Evolutionary conservation across 768 basidiomycete species (phyloP).

Genomic region (Lentinus tigrinus): DNA sequence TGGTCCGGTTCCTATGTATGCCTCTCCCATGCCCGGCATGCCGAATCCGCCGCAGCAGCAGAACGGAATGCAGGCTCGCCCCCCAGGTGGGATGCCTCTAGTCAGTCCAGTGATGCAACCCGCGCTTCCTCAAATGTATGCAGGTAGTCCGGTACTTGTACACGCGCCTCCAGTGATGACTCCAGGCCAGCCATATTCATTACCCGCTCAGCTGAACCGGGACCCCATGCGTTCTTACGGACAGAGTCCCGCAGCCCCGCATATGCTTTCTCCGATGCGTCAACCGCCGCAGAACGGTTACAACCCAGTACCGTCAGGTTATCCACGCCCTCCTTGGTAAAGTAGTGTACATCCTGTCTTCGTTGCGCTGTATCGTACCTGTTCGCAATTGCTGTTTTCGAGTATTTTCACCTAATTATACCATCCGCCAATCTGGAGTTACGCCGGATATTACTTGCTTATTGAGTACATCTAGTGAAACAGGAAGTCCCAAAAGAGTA

Average conservation of each 20-base stretch:
- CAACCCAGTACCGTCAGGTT: constrained; percentile 38
- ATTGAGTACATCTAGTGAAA: constrained; percentile 10
- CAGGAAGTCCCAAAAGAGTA: constrained; percentile 13
- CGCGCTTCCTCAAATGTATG: constrained; percentile 58
- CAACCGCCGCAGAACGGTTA: constrained; percentile 35
- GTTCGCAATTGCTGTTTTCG: constrained; percentile 17
- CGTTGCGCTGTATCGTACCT: constrained; percentile 12
- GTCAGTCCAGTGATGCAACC: constrained; percentile 75
- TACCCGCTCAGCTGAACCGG: constrained; percentile 33
- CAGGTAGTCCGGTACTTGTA: constrained; percentile 67
- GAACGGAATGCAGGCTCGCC: constrained; percentile 31
- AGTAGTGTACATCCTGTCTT: constrained; percentile 15
- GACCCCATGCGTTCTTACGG: constrained; percentile 33
- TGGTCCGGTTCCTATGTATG: constrained; percentile 47
- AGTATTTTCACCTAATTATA: constrained; percentile 17
- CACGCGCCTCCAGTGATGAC: constrained; percentile 40
- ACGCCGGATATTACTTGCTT: constrained; percentile 1
- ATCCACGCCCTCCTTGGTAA: constrained; percentile 53
- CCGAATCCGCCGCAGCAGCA: constrained; percentile 43
- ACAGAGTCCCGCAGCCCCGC: constrained; percentile 23
- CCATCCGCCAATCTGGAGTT: constrained; percentile 6
- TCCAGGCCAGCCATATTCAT: constrained; percentile 31
- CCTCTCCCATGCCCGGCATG: constrained; percentile 42
- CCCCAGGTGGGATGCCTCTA: constrained; percentile 39
- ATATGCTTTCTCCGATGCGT: constrained; percentile 26